Conservation (phyloP, 345 rosid species). For the Sapria himalayana region DNA sequence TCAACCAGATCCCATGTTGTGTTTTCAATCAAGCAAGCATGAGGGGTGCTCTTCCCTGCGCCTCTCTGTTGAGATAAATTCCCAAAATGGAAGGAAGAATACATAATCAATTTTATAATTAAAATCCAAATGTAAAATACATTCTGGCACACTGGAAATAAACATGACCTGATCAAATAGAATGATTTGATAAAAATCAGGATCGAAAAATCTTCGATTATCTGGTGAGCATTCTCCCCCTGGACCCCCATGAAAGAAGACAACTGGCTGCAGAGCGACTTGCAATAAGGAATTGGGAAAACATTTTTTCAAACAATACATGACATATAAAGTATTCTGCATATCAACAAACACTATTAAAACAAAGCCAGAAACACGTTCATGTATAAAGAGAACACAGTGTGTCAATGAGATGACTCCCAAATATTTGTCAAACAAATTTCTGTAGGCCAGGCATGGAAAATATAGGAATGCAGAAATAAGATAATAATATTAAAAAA, state of each 20-base stretch:
- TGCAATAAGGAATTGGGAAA: no score
- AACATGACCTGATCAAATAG: constrained; percentile 67
- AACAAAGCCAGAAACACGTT: no score
- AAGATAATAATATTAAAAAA: no score
- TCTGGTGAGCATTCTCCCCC: constrained; percentile 79
- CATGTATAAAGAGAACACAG: no score
- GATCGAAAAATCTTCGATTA: constrained; percentile 74
- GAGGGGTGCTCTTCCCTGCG: constrained; percentile 90
- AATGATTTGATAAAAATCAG: constrained; percentile 56
- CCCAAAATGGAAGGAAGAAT: background rate
- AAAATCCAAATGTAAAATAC: background rate
- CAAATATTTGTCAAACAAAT: no score
- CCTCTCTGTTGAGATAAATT: constrained; percentile 29
- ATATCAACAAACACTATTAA: no score
- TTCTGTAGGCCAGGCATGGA: no score
- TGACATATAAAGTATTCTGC: no score
- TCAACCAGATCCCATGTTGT: constrained; percentile 77
- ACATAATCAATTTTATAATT: constrained; percentile 1
- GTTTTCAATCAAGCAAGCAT: constrained; percentile 86
- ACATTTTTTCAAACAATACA: background rate
- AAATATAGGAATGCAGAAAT: no score
- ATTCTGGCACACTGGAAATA: background rate
- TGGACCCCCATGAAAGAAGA: constrained; percentile 97
- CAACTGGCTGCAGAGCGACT: constrained; percentile 48
- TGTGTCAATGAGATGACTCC: no score